These are phyloP conservation scores for Saturnispora mendoncae DNA, from an alignment of 805 yeast species.

Conservation along the genomic window DNA sequence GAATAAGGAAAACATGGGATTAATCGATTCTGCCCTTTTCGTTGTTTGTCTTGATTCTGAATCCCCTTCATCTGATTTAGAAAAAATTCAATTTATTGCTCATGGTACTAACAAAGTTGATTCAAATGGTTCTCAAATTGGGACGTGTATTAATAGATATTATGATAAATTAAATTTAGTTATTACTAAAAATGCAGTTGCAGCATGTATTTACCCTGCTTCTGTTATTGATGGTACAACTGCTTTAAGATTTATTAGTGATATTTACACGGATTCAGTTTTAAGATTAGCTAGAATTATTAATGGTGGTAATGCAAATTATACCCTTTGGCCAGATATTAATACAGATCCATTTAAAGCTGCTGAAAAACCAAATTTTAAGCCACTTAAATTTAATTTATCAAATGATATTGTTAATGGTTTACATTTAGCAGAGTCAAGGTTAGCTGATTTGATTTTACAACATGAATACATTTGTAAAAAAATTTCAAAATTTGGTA, in stretches of 20 bases:
- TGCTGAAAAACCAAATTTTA: slow-evolving; percentile 30
- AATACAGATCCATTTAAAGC: slow-evolving; percentile 28
- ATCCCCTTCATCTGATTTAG: slow-evolving; percentile 38
- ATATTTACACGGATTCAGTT: slow-evolving; percentile 49
- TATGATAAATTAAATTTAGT: slow-evolving; percentile 50
- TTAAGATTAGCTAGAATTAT: slow-evolving; percentile 49
- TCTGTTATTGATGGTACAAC: slow-evolving; percentile 52
- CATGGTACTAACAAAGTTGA: slow-evolving; percentile 43
- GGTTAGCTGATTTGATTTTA: slow-evolving; percentile 47
- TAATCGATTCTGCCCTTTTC: slow-evolving; percentile 43
- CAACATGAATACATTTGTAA: slow-evolving; percentile 47
- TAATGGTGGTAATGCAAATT: slow-evolving; percentile 39
- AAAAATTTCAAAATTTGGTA: slow-evolving; percentile 26
- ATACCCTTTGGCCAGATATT: slow-evolving; percentile 42
- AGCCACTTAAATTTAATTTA: slow-evolving; percentile 28
- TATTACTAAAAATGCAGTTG: slow-evolving; percentile 46
- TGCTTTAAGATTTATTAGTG: slow-evolving; percentile 46
- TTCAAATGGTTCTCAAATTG: slow-evolving; percentile 41
- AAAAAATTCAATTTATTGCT: slow-evolving; percentile 39
- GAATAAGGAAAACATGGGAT: slow-evolving; percentile 30
- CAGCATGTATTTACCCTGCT: slow-evolving; percentile 53
- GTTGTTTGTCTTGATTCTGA: slow-evolving; percentile 43
- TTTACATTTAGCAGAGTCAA: slow-evolving; percentile 48
- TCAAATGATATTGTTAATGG: slow-evolving; percentile 40
- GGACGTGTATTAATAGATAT: slow-evolving; percentile 52